phyloP scores from a whole-genome alignment of 179 eudicot genomes.

The Vitellaria paradoxa region DNA sequence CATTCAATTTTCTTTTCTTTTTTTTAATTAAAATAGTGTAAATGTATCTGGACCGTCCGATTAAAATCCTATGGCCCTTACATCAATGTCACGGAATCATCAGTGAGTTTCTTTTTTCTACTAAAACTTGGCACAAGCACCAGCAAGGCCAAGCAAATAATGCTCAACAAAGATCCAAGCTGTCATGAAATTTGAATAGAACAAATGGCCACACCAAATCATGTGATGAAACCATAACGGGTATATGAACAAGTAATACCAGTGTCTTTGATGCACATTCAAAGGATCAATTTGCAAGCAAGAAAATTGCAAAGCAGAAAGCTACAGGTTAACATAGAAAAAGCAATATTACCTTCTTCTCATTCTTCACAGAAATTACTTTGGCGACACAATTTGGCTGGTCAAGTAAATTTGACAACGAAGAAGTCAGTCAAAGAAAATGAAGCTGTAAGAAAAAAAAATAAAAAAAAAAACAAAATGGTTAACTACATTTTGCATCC shows the following conservation, averaged over 20 bases:
- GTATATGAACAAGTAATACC: background rate
- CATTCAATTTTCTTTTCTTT: too few relatives aligned
- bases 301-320: background rate
- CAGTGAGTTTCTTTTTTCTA: background rate
- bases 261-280: background rate
- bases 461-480: background rate
- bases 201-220: background rate
- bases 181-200: background rate
- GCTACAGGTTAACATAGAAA: too few relatives aligned
- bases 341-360: constrained; percentile 54
- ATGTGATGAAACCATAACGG: background rate
- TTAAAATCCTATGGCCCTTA: too few relatives aligned
- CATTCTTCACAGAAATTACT: constrained; percentile 57
- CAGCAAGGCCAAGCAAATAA: background rate
- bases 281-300: too few relatives aligned
- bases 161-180: background rate
- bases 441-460: background rate
- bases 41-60: too few relatives aligned
- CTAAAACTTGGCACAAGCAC: background rate
- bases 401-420: constrained; percentile 4
- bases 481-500: too few relatives aligned
- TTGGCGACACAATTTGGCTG: constrained; percentile 79
- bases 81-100: too few relatives aligned
- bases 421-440: constrained; percentile 9
- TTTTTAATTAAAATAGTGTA: too few relatives aligned